Base-by-base conservation (phyloP, 164 flowering plant genomes). In the Sextonia rubra region DNA sequence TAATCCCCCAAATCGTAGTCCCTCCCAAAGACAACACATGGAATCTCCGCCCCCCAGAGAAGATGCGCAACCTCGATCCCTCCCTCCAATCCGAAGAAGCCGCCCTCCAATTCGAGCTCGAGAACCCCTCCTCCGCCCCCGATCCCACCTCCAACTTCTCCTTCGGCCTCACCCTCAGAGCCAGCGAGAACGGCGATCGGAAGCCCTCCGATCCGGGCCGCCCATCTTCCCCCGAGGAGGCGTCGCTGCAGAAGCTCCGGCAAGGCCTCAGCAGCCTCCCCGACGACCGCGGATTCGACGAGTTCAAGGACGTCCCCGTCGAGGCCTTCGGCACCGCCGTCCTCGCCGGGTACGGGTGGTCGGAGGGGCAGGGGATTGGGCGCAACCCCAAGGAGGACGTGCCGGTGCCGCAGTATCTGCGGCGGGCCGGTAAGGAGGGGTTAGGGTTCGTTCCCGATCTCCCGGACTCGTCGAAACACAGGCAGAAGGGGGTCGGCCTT, bases 301-400 rank as follows among this genome's bases (percentile, higher is more conserved):
- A 91, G 49, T 81, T 75, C 32, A 58, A 20, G 0, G 93, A 87
- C 8, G 73, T 85, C 12, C 96, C 97, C 0, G 91, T 94, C 0
- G 98, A 94, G 83, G 86, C 83, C 0, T 94, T 85, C 69, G 98
- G 86, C 1, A 86, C 86, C 0, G 97, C 97, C 0, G 70, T 89
- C 49, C 81, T 93, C 8, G 69, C 81, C 0, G 91, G 94, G 18
- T 91, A 90, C 70, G 98, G 98, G 1, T 93, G 98, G 98, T 22
- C 65, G 3, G 85, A 90, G 71, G 97, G 96, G 9, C 75, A 70
- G 61, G 98, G 92, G 4, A 81, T 93, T 70, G 97, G 98, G 24
- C 82, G 74, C 76, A 86, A 86, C 64, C 80, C 86, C 0, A 87
- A 87, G 52, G 89, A 82, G 67, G 97, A 91, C 79, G 91, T 86